Evolutionary conservation across 805 yeast species (phyloP).

Genomic region (Candida ortonii): DNA sequence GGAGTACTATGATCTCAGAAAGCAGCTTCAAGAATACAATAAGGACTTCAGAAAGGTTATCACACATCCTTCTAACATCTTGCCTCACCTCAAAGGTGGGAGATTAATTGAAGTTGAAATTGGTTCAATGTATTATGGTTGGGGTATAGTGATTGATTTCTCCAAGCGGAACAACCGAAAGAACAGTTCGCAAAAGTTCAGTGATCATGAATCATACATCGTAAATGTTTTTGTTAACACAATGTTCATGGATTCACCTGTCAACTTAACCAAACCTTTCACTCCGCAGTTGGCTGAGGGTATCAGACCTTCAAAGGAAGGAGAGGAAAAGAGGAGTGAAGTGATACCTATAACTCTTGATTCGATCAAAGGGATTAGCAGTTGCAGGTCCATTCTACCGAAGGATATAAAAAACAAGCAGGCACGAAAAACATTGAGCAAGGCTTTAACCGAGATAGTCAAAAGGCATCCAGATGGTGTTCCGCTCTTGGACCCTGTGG

Average conservation of each 20-base stretch:
- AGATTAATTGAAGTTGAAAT: constrained; percentile 72
- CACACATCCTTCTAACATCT: constrained; percentile 85
- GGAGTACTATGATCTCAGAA: constrained; percentile 78
- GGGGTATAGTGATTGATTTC: constrained; percentile 87
- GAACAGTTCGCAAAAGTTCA: constrained; percentile 52
- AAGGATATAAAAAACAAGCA: constrained; percentile 58
- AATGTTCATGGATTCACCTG: constrained; percentile 81
- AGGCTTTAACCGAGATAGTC: constrained; percentile 75
- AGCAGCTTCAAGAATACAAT: constrained; percentile 67
- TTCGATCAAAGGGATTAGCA: constrained; percentile 72
- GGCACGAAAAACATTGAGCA: constrained; percentile 60
- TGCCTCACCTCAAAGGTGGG: constrained; percentile 86
- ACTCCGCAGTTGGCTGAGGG: constrained; percentile 84
- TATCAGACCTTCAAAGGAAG: constrained; percentile 74
- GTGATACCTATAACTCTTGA: constrained; percentile 81
- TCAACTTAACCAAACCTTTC: constrained; percentile 70
- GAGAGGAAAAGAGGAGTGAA: constrained; percentile 70
- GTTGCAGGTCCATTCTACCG: constrained; percentile 78
- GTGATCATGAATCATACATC: constrained; percentile 87
- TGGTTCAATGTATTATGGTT: constrained; percentile 74
- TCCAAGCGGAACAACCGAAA: constrained; percentile 62
- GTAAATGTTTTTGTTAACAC: constrained; percentile 80
- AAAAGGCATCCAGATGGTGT: constrained; percentile 87
- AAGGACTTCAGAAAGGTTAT: constrained; percentile 77
- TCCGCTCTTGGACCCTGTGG: constrained; percentile 87